phyloP scores from a whole-genome alignment of 306 rosid species.

The Quercus berberidifolia region DNA sequence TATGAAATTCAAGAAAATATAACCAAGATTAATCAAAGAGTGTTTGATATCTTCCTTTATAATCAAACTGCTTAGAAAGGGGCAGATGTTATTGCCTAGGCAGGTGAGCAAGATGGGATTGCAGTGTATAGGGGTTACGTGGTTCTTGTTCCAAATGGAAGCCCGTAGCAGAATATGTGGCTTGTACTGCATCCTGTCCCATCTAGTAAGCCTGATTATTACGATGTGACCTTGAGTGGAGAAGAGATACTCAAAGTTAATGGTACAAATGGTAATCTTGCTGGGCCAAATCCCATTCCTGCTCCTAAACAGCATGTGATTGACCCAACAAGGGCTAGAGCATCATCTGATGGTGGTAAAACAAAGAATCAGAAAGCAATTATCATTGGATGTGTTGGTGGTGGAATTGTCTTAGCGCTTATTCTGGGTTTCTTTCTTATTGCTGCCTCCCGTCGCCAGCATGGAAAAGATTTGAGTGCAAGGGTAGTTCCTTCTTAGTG shows the following conservation, averaged over 20 bases:
- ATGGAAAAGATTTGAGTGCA: too few species aligned
- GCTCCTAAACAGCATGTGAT: conserved; percentile 44
- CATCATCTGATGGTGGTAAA: conserved; percentile 36
- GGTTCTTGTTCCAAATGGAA: conserved; percentile 53
- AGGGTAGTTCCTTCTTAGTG: not conserved
- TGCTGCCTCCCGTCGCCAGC: not conserved
- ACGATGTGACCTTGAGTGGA: conserved; percentile 72
- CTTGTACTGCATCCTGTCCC: conserved; percentile 61
- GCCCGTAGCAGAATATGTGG: conserved; percentile 78
- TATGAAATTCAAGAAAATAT: conserved; percentile 51
- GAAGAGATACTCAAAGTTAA: conserved; percentile 78
- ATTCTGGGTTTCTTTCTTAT: conserved; percentile 53
- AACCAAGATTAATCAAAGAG: conserved; percentile 47
- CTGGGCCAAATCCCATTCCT: conserved; percentile 70
- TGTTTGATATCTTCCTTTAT: conserved; percentile 55
- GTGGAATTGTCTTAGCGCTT: conserved; percentile 58
- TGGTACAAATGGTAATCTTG: conserved; percentile 57
- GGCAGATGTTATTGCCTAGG: conserved; percentile 60
- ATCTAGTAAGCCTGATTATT: conserved; percentile 18
- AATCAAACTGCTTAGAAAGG: conserved; percentile 58
- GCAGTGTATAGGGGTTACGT: conserved; percentile 58
- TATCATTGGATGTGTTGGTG: conserved; percentile 57
- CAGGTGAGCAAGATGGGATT: conserved; percentile 21
- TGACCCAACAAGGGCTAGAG: conserved; percentile 47
- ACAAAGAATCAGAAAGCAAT: conserved; percentile 42